phyloP scores from a whole-genome alignment of 1,284 basidiomycete genomes.

The Ceratobasidium sp. region DNA sequence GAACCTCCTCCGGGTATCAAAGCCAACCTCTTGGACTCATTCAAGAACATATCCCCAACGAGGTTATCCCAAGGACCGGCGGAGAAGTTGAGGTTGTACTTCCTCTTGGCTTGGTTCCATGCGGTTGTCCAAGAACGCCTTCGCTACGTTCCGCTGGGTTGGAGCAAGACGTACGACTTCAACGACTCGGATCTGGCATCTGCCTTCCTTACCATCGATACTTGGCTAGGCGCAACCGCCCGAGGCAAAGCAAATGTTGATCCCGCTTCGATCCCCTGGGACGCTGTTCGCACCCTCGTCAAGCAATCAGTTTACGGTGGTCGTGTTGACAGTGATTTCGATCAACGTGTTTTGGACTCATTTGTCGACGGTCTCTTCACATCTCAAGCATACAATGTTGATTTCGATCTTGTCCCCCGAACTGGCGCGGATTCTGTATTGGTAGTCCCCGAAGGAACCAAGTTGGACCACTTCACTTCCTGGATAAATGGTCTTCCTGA shows the following conservation, averaged over 20 bases:
- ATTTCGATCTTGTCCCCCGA: constrained; percentile 82
- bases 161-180: constrained; percentile 96
- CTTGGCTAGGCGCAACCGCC: constrained; percentile 79
- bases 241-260: constrained; percentile 90
- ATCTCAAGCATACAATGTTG: constrained; percentile 83
- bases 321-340: constrained; percentile 89
- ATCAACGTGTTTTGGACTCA: constrained; percentile 86
- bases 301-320: constrained; percentile 96
- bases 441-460: constrained; percentile 89
- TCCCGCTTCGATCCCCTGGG: constrained; percentile 89
- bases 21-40: constrained; percentile 89
- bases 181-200: constrained; percentile 97
- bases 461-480: constrained; percentile 82
- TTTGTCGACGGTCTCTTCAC: constrained; percentile 91
- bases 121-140: constrained; percentile 94
- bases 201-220: constrained; percentile 87
- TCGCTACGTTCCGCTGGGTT: constrained; percentile 91
- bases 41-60: constrained; percentile 74
- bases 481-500: constrained; percentile 90
- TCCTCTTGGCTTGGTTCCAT: constrained; percentile 98
- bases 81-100: constrained; percentile 88
- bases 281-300: constrained; percentile 84
- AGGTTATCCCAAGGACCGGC: constrained; percentile 80
- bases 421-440: constrained; percentile 58
- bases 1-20: constrained; percentile 95